Evolutionary conservation across 768 basidiomycete species (phyloP).

Genomic region (Mycena galericulata): DNA sequence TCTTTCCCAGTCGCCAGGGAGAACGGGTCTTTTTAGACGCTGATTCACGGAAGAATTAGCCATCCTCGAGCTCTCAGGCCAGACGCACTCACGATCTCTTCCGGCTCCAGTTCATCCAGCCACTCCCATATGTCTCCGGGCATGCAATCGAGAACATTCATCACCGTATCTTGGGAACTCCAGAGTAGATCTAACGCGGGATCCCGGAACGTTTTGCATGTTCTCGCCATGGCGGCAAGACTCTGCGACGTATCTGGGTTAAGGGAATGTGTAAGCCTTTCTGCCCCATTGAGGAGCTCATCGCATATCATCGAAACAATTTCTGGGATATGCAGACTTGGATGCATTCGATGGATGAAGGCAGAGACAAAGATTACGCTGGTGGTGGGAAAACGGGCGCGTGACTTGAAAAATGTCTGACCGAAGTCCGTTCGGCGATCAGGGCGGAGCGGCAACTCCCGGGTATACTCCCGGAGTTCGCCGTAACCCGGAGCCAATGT

Average conservation of each 20-base stretch:
- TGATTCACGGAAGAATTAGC: neutral
- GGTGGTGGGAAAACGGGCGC: too few relatives aligned
- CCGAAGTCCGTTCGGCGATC: too few relatives aligned
- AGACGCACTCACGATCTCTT: neutral
- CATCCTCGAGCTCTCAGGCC: neutral
- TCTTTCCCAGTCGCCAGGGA: neutral
- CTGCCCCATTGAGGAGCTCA: neutral
- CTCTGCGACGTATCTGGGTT: neutral
- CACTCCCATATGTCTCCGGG: neutral
- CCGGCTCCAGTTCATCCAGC: too few relatives aligned
- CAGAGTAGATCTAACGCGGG: conserved; percentile 35
- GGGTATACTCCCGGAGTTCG: too few relatives aligned
- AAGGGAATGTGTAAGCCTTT: neutral
- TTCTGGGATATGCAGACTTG: conserved; percentile 30
- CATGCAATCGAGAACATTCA: neutral
- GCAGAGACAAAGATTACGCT: too few relatives aligned
- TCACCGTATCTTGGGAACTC: conserved; percentile 16
- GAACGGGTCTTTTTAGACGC: neutral
- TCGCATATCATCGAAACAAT: conserved; percentile 8
- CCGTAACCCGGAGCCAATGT: too few relatives aligned
- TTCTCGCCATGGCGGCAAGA: conserved; percentile 28
- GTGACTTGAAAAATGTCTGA: too few relatives aligned
- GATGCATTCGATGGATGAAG: too few relatives aligned
- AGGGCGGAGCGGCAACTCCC: too few relatives aligned
- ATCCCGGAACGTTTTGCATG: conserved; percentile 31